Base-by-base conservation (phyloP, 169 alveolate genomes). In the Eimeria necatrix region DNA sequence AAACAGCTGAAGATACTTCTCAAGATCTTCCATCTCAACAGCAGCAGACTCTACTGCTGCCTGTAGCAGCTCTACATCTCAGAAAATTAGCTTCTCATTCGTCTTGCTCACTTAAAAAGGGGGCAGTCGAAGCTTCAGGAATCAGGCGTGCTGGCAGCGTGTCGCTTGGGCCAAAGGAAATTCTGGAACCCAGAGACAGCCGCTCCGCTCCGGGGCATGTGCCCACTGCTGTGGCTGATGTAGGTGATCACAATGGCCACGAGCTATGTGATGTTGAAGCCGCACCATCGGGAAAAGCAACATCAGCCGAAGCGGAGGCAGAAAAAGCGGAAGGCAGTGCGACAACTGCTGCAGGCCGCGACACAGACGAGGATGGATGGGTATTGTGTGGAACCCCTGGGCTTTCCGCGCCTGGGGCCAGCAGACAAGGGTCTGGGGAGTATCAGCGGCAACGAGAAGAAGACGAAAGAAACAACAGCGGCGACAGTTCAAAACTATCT, bases 291-390 rank as follows among this genome's bases (percentile, higher is more conserved):
- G 68, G 5, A 9, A n/a, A 56, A 76, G 49, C 61, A 9, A 4
- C 59, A 20, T 12, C 87, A 76, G 64, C 68, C 41, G 68, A 46
- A 4, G 87, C 87, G 1, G 87, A 18, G 4, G 64, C 78, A 68
- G 32, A 3, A 18, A 10, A 56, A 9, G 87, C n/a, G 26, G 87
- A 9, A 26, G 26, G 64, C 61, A 12, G 26, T 3, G 6, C 83
- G 12, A 9, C 48, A 5, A 32, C 83, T n/a, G 83, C 20, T 9
- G 83, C n/a, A 71, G 83, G 46, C 53, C 24, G 24, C 9, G 87
- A 49, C 18, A 46, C 10, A 10, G 87, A 48, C 14, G 87, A 76
- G 4, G 87, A 76, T 16, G 87, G 61, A 0, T 76, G 87, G 87
- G 61, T 76, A 10, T 9, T 46, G 41, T 76, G 87, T 22, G 87